Evolutionary conservation across 768 basidiomycete genomes (phyloP).

Genomic region (Tulasnella sp.): DNA sequence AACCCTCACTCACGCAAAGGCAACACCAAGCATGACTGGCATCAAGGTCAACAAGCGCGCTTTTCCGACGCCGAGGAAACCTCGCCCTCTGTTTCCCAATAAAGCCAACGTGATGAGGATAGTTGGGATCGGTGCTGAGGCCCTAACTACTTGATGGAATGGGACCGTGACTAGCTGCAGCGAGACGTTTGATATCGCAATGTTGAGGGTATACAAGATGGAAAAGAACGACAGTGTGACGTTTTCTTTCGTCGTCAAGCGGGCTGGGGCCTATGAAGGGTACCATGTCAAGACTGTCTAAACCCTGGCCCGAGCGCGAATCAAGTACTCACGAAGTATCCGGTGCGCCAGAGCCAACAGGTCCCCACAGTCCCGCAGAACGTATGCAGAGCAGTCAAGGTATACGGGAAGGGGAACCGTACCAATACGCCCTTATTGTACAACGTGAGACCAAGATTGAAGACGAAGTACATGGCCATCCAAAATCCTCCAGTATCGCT

Average conservation of each 20-base stretch:
- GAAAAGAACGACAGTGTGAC: slow-evolving; percentile 72
- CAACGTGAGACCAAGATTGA: slow-evolving; percentile 87
- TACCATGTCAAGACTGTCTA: background rate
- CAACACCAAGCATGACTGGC: slow-evolving; percentile 84
- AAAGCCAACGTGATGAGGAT: slow-evolving; percentile 58
- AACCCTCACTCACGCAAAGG: slow-evolving; percentile 53
- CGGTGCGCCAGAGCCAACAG: slow-evolving; percentile 49
- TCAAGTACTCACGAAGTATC: slow-evolving; percentile 40
- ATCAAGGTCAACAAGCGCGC: slow-evolving; percentile 51
- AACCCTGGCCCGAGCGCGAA: background rate
- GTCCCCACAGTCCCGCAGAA: slow-evolving; percentile 78
- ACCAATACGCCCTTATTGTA: slow-evolving; percentile 93
- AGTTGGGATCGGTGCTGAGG: slow-evolving; percentile 87
- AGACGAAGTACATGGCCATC: slow-evolving; percentile 75
- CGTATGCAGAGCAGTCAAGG: slow-evolving; percentile 86
- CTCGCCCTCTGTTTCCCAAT: background rate
- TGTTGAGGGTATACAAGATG: slow-evolving; percentile 85
- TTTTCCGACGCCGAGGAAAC: background rate
- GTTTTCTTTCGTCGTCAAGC: slow-evolving; percentile 46
- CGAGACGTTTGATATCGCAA: slow-evolving; percentile 88
- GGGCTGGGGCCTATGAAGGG: slow-evolving; percentile 39
- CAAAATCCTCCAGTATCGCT: slow-evolving; percentile 34
- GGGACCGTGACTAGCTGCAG: slow-evolving; percentile 86
- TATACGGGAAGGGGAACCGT: slow-evolving; percentile 91
- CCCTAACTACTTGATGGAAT: slow-evolving; percentile 94